Evolutionary conservation across 2,329 filamentous ascomycete genomes (phyloP).

Genomic region (Akanthomyces uredinophilus): DNA sequence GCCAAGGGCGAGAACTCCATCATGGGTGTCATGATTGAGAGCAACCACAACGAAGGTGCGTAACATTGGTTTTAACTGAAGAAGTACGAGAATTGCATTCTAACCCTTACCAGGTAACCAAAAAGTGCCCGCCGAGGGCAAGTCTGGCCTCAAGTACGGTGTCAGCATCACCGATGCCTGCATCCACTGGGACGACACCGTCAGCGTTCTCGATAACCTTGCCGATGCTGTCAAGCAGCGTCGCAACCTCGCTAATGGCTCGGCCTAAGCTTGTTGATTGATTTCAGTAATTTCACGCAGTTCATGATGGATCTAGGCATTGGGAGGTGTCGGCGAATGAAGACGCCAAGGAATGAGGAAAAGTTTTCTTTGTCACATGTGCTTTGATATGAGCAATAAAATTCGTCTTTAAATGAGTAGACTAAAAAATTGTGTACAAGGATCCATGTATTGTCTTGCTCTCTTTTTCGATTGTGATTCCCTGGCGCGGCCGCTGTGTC

Average conservation of each 20-base stretch:
- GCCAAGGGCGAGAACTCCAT: slow-evolving; percentile 82
- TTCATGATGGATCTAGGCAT: slow-evolving; percentile 1
- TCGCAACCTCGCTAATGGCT: slow-evolving; percentile 41
- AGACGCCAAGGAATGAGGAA: not conserved
- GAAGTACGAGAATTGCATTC: not conserved
- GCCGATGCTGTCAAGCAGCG: slow-evolving; percentile 77
- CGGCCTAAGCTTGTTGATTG: not conserved
- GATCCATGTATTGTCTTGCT: not conserved
- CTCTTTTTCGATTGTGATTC: not conserved
- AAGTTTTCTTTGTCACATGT: slow-evolving; percentile 5
- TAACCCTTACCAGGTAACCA: slow-evolving; percentile 52
- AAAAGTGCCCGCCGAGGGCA: slow-evolving; percentile 82
- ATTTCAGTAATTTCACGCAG: not conserved
- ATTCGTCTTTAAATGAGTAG: not conserved
- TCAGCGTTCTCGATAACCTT: slow-evolving; percentile 75
- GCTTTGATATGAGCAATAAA: not conserved
- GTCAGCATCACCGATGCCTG: slow-evolving; percentile 95
- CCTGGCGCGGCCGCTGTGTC: not conserved
- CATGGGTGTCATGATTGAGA: slow-evolving; percentile 97
- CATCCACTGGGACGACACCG: slow-evolving; percentile 86
- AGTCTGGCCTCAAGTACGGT: slow-evolving; percentile 73
- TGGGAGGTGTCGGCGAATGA: not conserved
- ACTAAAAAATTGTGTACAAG: not conserved
- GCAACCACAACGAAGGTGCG: slow-evolving; percentile 76
- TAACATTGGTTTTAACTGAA: not conserved